Conservation (phyloP, 1,284 basidiomycete species). For the Hypsizygus ulmarius region DNA sequence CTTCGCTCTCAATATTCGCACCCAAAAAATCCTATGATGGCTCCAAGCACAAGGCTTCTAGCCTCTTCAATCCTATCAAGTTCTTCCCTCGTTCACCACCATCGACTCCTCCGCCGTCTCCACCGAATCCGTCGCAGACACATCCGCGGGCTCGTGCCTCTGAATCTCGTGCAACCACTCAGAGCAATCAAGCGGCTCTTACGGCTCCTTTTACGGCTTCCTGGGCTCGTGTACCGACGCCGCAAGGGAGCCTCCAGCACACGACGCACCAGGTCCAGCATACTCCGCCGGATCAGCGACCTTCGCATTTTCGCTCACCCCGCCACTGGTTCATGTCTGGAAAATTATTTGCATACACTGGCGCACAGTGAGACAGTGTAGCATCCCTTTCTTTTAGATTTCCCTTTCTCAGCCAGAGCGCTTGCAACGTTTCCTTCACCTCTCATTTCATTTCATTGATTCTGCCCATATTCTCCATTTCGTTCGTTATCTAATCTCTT, state of each 20-base stretch:
- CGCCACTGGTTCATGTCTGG: slow-evolving; percentile 59
- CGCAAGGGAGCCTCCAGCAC: slow-evolving; percentile 12
- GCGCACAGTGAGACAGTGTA: slow-evolving; percentile 19
- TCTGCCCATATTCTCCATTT: slow-evolving; percentile 1
- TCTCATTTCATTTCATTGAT: neutral
- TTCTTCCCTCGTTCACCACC: slow-evolving; percentile 47
- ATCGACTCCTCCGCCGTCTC: slow-evolving; percentile 31
- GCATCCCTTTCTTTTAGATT: neutral
- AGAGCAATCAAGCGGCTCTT: slow-evolving; percentile 32
- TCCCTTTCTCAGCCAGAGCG: no score
- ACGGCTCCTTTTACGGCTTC: slow-evolving; percentile 30
- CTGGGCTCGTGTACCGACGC: slow-evolving; percentile 26
- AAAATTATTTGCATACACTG: slow-evolving; percentile 44
- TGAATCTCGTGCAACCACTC: slow-evolving; percentile 31
- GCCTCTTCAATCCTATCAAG: slow-evolving; percentile 40
- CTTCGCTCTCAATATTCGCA: slow-evolving; percentile 23
- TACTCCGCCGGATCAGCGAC: slow-evolving; percentile 29
- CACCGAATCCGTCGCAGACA: slow-evolving; percentile 30
- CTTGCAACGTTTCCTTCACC: neutral
- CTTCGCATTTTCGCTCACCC: slow-evolving; percentile 45
- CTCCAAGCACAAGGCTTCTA: slow-evolving; percentile 29
- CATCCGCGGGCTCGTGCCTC: slow-evolving; percentile 22
- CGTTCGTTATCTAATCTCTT: slow-evolving; percentile 7
- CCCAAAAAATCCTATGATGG: slow-evolving; percentile 26
- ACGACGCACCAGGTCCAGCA: slow-evolving; percentile 21